Base-by-base conservation (phyloP, 306 rosid genomes). In the Dryas octopetala region DNA sequence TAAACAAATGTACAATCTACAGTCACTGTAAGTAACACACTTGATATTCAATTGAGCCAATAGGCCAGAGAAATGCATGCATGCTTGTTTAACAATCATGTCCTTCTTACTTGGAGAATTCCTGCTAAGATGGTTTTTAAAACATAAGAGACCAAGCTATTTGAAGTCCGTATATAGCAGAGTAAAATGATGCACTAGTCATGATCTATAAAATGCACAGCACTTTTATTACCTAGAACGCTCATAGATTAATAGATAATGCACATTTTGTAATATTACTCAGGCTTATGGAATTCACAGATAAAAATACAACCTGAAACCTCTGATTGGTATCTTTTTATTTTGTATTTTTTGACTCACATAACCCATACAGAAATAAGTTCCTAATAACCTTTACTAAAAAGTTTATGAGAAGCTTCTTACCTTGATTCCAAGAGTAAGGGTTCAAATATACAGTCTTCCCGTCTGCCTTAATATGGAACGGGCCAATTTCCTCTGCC, bases 401-500 rank as follows among this genome's bases (percentile, higher is more conserved):
- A 10, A 61, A 32, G 57, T 19, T 53, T 43, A 58, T 70, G 71
- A 52, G 38, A 53, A 53, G 51, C 61, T 47, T 6, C 74, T 69
- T 59, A 88, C 98, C 90, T 87, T 81, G 83, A 85, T 94, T 94
- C 97, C 98, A 94, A 71, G 98, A 90, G 77, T 94, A 73, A 52
- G 95, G 93, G 70, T 94, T 94, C 64, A 82, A 80, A 76, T 86
- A 81, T 49, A 91, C 85, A 59, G 89, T 84, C 83, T 88, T 81
- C 68, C 89, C 88, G 79, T 94, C 95, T 49, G 88, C 57, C 28
- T 79, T 75, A 63, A 91, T 87, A 77, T 91, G 95, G 81, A 94
- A 90, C 38, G 98, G 97, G 11, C 98, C 97, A 74, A 91, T 79
- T 85, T 94, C 98, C 77, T 91, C 98, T 40, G 98, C 91, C 77